Base-by-base conservation (phyloP, 106 monocot species). In the Phalaenopsis aphrodite region DNA sequence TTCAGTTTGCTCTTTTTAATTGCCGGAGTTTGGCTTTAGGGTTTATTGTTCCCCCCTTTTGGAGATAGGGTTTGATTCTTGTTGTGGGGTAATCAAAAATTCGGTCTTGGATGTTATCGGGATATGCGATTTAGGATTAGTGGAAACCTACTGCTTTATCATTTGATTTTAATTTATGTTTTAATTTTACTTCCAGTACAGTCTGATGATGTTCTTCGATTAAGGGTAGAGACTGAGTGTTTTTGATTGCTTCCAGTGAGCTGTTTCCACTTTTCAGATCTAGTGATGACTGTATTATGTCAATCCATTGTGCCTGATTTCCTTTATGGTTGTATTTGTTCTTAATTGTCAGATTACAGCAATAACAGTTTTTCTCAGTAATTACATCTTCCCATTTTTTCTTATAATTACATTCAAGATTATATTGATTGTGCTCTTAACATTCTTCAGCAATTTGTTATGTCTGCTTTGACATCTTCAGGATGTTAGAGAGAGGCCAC, bases 401-500 rank as follows among this genome's bases (percentile, higher is more conserved):
- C 67, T 8, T 67, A 37, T 37, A 30, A 67, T 36, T 67, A 7
- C 36, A 36, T 23, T 67, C 19, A 5, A 58, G 36, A 37, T 67
- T 67, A 67, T 67, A 19, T 36, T 67, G 6, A 8, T 67, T 30
- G 36, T 23, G 67, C 67, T 67, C 1, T 30, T 67, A 67, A 36
- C 67, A 67, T 36, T 36, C 67, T 12, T 56, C 56, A 11, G n/a
- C 66, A 21, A 65, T 1, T 17, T 65, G 23, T 5, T 21, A n/a
- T 64, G 41, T 56, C 3, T 41, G 8, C 19, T 36, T 3, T 3
- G 43, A 3, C 18, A 38, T 41, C 43, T 16, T 46, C 77, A 89
- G 89, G 84, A 80, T 65, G 79, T 75, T 17, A 61, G 67, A 65
- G 81, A 86, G 64, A 79, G 82, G 80, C 75, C 82, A 55, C 78